phyloP scores from a whole-genome alignment of 2,329 filamentous ascomycete species.

The Tolypocladium endophyticum region DNA sequence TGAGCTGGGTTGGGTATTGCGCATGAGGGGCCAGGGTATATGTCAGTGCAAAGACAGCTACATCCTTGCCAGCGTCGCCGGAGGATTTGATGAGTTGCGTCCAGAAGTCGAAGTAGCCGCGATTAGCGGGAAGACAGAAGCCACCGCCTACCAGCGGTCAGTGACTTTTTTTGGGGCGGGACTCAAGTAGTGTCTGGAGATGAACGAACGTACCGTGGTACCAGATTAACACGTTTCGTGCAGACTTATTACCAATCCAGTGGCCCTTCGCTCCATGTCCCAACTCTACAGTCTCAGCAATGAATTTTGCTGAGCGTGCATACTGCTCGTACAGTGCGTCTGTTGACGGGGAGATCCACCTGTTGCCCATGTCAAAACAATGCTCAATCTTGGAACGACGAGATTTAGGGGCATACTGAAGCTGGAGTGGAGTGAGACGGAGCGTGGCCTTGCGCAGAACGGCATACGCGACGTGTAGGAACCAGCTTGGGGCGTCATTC shows the following conservation, averaged over 20 bases:
- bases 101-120: conserved; percentile 9
- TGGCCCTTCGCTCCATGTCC: conserved; percentile 8
- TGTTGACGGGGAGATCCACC: conserved; percentile 9
- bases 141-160: conserved; percentile 6
- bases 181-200: background rate
- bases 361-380: background rate
- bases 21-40: conserved; percentile 11
- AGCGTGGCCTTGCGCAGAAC: conserved; percentile 7
- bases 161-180: background rate
- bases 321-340: conserved; percentile 9
- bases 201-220: conserved; percentile 8
- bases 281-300: conserved; percentile 9
- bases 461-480: conserved; percentile 12
- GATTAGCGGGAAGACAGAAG: conserved; percentile 10
- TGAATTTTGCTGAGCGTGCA: conserved; percentile 4
- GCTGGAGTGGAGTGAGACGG: conserved; percentile 8
- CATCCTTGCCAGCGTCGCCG: conserved; percentile 3
- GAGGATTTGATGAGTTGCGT: conserved; percentile 6
- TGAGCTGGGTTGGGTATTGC: conserved; percentile 10
- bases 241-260: conserved; percentile 11
- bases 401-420: conserved; percentile 5
- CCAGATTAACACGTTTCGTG: conserved; percentile 11
- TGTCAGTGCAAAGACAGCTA: conserved; percentile 9
- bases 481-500: conserved; percentile 8
- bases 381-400: background rate